Evolutionary conservation across 352 stramenopile genomes (phyloP).

Genomic region (Blastocystis sp.): DNA sequence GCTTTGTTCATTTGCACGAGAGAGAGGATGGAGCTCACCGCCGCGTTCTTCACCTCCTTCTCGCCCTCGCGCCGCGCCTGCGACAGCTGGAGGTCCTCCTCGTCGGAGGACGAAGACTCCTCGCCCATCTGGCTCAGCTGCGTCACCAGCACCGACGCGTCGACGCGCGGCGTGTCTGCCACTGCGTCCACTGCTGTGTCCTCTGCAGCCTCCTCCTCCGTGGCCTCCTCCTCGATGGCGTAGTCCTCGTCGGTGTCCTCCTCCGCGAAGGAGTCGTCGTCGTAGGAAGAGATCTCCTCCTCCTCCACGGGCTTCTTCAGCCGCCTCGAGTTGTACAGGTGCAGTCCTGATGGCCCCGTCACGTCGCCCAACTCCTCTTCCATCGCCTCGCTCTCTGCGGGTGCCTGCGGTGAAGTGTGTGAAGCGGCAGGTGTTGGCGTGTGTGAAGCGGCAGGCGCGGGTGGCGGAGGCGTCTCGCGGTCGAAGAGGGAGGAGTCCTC

Average conservation of each 20-base stretch:
- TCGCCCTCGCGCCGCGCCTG: slow-evolving; percentile 24
- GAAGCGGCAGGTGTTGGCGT: background rate
- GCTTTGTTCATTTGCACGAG: slow-evolving; percentile 42
- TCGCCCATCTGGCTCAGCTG: slow-evolving; percentile 56
- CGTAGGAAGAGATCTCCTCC: background rate
- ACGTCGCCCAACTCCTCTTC: background rate
- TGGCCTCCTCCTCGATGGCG: background rate
- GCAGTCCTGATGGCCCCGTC: slow-evolving; percentile 10
- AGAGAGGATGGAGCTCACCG: slow-evolving; percentile 17
- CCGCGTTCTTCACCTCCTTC: slow-evolving; percentile 2
- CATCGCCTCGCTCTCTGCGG: background rate
- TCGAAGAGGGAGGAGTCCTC: slow-evolving; percentile 23
- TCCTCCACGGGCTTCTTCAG: background rate
- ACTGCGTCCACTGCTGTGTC: no score
- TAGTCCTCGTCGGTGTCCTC: background rate
- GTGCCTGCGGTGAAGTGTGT: no score
- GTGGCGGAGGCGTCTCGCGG: background rate
- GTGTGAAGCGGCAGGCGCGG: background rate
- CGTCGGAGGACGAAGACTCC: background rate
- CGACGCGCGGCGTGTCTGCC: background rate
- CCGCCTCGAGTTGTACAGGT: background rate
- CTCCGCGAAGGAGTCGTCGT: background rate
- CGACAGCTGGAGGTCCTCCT: background rate
- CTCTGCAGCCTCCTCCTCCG: background rate
- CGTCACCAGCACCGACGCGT: slow-evolving; percentile 15